phyloP scores from a whole-genome alignment of 1,284 basidiomycete genomes.

The Macrocybe sp. region DNA sequence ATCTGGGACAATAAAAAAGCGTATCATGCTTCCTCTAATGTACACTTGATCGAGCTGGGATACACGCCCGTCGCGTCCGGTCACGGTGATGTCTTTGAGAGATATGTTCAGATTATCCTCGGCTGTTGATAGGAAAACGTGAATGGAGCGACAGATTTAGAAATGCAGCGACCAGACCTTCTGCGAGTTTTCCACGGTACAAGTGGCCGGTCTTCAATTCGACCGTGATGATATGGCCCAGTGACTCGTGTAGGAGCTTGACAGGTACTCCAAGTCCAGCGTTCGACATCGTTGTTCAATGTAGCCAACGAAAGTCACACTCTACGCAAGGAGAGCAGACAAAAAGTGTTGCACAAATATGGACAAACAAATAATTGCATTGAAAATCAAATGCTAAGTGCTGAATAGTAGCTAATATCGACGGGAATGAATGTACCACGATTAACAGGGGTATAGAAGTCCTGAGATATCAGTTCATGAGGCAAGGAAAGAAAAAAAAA shows the following conservation, averaged over 20 bases:
- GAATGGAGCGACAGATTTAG: conserved; percentile 2
- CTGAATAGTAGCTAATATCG: not conserved
- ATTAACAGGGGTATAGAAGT: no score
- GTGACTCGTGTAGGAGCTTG: conserved; percentile 88
- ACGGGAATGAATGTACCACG: no score
- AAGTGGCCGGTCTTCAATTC: conserved; percentile 97
- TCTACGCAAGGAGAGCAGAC: no score
- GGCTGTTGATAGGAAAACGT: conserved; percentile 47
- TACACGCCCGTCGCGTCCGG: conserved; percentile 95
- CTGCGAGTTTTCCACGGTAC: conserved; percentile 95
- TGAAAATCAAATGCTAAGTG: not conserved
- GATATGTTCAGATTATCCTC: conserved; percentile 99
- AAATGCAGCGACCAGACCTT: conserved; percentile 53
- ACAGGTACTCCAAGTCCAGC: conserved; percentile 84
- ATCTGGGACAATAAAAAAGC: conserved; percentile 99
- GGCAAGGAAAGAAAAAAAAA: no score
- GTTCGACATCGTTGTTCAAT: conserved; percentile 34
- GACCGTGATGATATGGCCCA: conserved; percentile 96
- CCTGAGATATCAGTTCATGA: no score
- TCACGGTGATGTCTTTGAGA: conserved; percentile 95
- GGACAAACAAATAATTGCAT: not conserved
- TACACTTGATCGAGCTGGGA: conserved; percentile 99
- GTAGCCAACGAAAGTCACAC: no score
- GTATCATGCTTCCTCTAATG: conserved; percentile 96
- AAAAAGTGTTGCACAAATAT: not conserved